Evolutionary conservation across 2,329 filamentous ascomycete species (phyloP), one percentile per base, ranked within the genome.

Genomic region (Xylaria sp.): DNA sequence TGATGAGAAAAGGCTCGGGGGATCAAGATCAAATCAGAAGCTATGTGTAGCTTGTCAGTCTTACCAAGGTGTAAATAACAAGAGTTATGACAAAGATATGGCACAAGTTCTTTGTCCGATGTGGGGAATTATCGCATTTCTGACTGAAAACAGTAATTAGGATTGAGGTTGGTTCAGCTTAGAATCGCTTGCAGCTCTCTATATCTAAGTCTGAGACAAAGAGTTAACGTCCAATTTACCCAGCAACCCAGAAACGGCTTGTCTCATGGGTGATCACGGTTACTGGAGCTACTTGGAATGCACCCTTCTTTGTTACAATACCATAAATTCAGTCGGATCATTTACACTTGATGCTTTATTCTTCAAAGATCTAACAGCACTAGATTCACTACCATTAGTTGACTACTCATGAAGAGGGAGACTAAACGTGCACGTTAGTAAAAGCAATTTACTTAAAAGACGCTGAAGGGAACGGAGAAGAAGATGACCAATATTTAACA

Each of bases 31-130:
- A 50, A 60, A 60, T 41, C 43, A 58, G 13, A 45, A 61, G 15
- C 39, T 50, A 46, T 5, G 32, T 25, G 34, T 30, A 15, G 30
- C 18, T 59, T 7, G 36, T 39, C 20, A 53, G 41, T 52, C 41
- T 56, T 30, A 52, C 56, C 25, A 70, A 66, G 50, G n/a, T 57
- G 63, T 66, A 64, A 64, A 68, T 63, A 63, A 46, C 53, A 41
- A 32, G 25, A 43, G 46, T 13, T 34, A 6, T 32, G 28, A 70
- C 68, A 70, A 68, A 70, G 68, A 55, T 43, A n/a, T 28, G 30
- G 28, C 7, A 15, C 7, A 12, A 30, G 39, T 55, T 46, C 68
- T 70, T 70, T 70, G 68, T 70, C 10, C 2, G 20, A 25, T 0
- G n/a, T 30, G 10, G 34, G 39, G 30, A 41, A 43, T 59, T 58